A percentile compares a stretch with the other conserved stretches of the same genome.
These are phyloP conservation scores for Paraphaeosphaeria minitans DNA, from an alignment of 2,329 filamentous ascomycete species.

Conservation along the genomic window DNA sequence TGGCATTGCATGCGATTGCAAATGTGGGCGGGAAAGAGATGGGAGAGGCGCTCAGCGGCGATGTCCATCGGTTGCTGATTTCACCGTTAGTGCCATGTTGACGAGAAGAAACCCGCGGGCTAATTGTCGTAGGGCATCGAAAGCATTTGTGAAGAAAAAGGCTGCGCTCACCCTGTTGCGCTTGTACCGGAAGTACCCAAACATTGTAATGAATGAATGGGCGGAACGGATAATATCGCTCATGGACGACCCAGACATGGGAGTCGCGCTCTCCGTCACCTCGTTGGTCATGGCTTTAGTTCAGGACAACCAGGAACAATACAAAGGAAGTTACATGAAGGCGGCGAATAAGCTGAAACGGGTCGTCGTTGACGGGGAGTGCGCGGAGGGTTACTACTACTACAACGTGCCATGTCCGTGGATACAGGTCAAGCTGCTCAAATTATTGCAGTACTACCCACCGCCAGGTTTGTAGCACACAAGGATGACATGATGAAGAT, in stretches of 20 bases:
- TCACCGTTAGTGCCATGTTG: constrained; percentile 71
- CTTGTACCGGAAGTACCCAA: constrained; percentile 90
- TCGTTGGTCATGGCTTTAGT: constrained; percentile 93
- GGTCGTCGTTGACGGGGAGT: constrained; percentile 88
- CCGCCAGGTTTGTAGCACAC: constrained; percentile 70
- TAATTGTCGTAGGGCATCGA: constrained; percentile 67
- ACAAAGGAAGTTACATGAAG: constrained; percentile 93
- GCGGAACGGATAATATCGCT: constrained; percentile 97
- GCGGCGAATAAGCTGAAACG: constrained; percentile 87
- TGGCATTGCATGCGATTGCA: constrained; percentile 95
- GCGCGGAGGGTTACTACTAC: constrained; percentile 89
- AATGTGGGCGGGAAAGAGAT: constrained; percentile 97
- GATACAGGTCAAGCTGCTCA: constrained; percentile 93
- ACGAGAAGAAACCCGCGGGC: constrained; percentile 8
- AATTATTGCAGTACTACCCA: constrained; percentile 92
- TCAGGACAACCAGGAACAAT: constrained; percentile 92
- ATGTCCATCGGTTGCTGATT: constrained; percentile 92
- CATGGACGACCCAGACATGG: constrained; percentile 95
- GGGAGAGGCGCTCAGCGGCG: constrained; percentile 88
- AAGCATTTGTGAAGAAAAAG: constrained; percentile 99
- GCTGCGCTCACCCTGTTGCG: constrained; percentile 90
- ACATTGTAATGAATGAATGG: constrained; percentile 95
- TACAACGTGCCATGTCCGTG: constrained; percentile 99
- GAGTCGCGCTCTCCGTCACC: constrained; percentile 92
- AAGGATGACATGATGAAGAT: not conserved